A percentile compares a stretch with the other conserved stretches of the same genome.
phyloP scores from a whole-genome alignment of 2,329 filamentous ascomycete species.

The Chaetomium sp. region DNA sequence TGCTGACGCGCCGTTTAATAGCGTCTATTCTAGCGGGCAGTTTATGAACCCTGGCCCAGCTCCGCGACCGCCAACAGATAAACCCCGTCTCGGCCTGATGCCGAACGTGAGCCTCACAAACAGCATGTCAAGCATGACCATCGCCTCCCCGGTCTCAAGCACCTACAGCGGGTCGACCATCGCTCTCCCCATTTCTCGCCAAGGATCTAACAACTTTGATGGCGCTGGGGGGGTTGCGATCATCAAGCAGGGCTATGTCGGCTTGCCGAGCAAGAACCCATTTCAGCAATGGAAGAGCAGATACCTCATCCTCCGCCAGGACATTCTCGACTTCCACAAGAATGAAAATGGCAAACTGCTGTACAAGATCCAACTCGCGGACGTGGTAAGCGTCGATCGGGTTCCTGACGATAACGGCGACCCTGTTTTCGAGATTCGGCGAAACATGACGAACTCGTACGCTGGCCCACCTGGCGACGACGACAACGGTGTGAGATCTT shows the following conservation, averaged over 20 bases:
- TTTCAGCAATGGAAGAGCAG: constrained; percentile 85
- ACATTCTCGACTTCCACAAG: constrained; percentile 91
- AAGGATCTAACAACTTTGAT: constrained; percentile 48
- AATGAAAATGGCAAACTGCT: constrained; percentile 79
- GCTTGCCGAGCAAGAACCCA: constrained; percentile 60
- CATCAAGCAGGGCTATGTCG: constrained; percentile 61
- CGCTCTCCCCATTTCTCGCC: constrained; percentile 61
- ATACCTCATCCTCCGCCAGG: constrained; percentile 86
- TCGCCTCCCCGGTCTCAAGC: constrained; percentile 56
- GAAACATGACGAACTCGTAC: constrained; percentile 60
- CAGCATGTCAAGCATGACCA: constrained; percentile 72
- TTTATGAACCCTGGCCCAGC: constrained; percentile 98
- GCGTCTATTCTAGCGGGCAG: constrained; percentile 54
- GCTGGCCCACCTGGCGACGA: constrained; percentile 64
- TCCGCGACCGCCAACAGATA: constrained; percentile 78
- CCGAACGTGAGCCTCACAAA: constrained; percentile 55
- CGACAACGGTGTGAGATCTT: constrained; percentile 72
- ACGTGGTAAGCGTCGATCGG: constrained; percentile 83
- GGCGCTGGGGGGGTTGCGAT: constrained; percentile 63
- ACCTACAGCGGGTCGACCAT: constrained; percentile 64
- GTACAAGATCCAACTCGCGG: constrained; percentile 77
- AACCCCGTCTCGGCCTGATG: constrained; percentile 73
- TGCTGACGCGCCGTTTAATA: constrained; percentile 27
- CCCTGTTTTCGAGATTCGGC: constrained; percentile 89
- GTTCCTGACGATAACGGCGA: constrained; percentile 71